Evolutionary conservation across 306 rosid species (phyloP), one percentile per base, ranked within the genome.

Genomic region (Lathyrus sativus): DNA sequence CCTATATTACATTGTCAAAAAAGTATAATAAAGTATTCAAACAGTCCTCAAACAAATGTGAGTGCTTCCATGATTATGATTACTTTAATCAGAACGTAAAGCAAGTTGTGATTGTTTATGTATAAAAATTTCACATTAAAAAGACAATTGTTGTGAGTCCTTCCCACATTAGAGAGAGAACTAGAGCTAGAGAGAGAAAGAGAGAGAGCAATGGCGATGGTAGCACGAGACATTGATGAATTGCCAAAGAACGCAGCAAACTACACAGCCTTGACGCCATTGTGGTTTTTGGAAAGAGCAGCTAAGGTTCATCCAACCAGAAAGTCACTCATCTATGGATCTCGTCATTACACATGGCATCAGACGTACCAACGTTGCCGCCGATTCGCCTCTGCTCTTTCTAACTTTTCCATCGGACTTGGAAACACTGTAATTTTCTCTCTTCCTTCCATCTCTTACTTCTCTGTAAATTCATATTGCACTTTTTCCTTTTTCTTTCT

Each of bases 261-360:
- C 82, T 76, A 84, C 82, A 87, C 85, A 31, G 91, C 98, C 4
- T 61, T 92, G 28, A 92, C 98, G 60, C 98, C 98, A 58, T 39
- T 92, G 35, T 87, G 95, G 96, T 87, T 89, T 73, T 75, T 92
- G 5, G 96, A 91, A 54, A 87, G 98, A 78, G 96, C 92, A 1
- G 88, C 98, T 61, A 15, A 67, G 78, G 90, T 85, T 11, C 96
- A 92, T 38, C 96, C 96, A 0, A 76, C 77, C 61, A 84, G 95
- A 77, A 57, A 24, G 3, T 89, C 98, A 5, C 46, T 92, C 51
- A 78, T 89, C 33, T 92, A 92, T 29, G 98, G 92, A 81, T 87
- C 95, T 11, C 86, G 68, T 8, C 83, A 56, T 68, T 85, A 85
- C 89, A 87, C 89, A 50, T 89, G 98, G 96, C 92, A 57, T 0